phyloP scores from a whole-genome alignment of 2,329 filamentous ascomycete genomes.

The Tolypocladium ovalisporum region DNA sequence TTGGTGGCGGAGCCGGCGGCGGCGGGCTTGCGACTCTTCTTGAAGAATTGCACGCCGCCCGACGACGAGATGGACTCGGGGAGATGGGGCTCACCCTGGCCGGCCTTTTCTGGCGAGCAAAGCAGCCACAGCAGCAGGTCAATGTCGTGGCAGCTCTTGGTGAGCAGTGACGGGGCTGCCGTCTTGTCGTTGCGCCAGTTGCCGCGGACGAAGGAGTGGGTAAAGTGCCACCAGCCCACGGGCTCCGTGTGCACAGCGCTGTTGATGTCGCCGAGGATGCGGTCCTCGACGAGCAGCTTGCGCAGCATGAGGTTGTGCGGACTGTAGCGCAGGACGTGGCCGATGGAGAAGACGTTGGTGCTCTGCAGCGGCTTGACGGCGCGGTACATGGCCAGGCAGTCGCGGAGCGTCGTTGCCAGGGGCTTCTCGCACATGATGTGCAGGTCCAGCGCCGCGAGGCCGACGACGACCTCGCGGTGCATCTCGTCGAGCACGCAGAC shows the following conservation, averaged over 20 bases:
- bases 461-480: conserved; percentile 71
- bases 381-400: conserved; percentile 66
- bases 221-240: conserved; percentile 93
- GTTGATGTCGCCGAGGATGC: conserved; percentile 71
- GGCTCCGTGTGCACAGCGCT: conserved; percentile 89
- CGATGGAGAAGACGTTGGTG: conserved; percentile 66
- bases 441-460: conserved; percentile 56
- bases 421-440: conserved; percentile 97
- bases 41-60: conserved; percentile 71
- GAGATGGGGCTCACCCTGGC: conserved; percentile 49
- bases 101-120: conserved; percentile 51
- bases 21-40: conserved; percentile 61
- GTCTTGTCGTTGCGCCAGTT: conserved; percentile 82
- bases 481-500: conserved; percentile 74
- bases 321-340: conserved; percentile 87
- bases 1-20: conserved; percentile 72
- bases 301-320: conserved; percentile 84
- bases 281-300: conserved; percentile 63
- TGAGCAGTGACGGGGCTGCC: conserved; percentile 73
- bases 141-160: conserved; percentile 94
- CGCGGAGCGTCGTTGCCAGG: conserved; percentile 64
- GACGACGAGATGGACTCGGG: conserved; percentile 66
- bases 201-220: conserved; percentile 81
- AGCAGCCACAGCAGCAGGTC: conserved; percentile 89
- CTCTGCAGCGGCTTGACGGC: conserved; percentile 31